Evolutionary conservation across 2,329 filamentous ascomycete species (phyloP).

Genomic region (Nemania sp.): DNA sequence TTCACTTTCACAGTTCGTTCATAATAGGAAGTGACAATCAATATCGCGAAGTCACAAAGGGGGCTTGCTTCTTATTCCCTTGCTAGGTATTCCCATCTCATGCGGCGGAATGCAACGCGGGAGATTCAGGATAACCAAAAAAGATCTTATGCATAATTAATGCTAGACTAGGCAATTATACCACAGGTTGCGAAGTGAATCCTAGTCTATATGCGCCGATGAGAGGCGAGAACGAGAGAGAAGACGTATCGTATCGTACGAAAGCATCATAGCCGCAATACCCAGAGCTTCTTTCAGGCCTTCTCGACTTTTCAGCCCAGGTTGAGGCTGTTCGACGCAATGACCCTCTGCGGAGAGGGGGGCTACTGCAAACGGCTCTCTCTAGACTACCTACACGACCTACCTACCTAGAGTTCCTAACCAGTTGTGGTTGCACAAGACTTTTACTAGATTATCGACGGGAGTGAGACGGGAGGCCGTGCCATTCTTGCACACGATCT

Average conservation of each 20-base stretch:
- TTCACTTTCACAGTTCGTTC: conserved; percentile 16
- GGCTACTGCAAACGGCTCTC: conserved; percentile 7
- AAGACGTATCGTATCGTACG: too few relatives aligned
- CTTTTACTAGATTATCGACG: conserved; percentile 1
- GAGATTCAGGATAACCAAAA: neutral
- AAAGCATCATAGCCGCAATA: too few relatives aligned
- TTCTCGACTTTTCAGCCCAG: neutral
- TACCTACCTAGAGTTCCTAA: conserved; percentile 1
- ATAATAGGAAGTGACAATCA: conserved; percentile 12
- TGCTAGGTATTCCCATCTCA: neutral
- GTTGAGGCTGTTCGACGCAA: neutral
- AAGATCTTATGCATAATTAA: neutral
- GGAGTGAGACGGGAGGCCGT: conserved; percentile 30
- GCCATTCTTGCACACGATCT: conserved; percentile 25
- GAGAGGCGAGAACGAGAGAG: too few relatives aligned
- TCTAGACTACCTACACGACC: neutral
- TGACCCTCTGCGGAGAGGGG: conserved; percentile 8
- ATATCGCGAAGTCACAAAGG: conserved; percentile 14
- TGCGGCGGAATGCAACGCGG: neutral
- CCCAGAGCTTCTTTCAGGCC: too few relatives aligned
- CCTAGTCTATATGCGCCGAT: too few relatives aligned
- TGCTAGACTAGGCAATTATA: too few relatives aligned
- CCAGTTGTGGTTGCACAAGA: conserved; percentile 5
- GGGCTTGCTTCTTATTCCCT: conserved; percentile 1
- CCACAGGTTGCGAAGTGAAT: too few relatives aligned